Conservation (phyloP, 129 eudicot genomes). For the Chrysanthemum seticuspe region DNA sequence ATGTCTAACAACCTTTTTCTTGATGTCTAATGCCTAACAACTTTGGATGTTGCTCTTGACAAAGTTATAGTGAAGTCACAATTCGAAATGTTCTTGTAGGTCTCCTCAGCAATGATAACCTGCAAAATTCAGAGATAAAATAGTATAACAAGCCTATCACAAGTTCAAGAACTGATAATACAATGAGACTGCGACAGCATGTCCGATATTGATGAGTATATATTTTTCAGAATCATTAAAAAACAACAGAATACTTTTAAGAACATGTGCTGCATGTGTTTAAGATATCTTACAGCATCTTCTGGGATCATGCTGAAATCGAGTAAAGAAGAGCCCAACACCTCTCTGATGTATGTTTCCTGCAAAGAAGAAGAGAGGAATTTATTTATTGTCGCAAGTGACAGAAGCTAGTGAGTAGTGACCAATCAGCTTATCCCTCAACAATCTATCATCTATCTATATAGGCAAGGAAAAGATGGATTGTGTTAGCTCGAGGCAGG, state of each 20-base stretch:
- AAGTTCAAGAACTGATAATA: too few species aligned
- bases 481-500: too few species aligned
- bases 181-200: background rate
- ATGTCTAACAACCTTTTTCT: too few species aligned
- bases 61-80: slow-evolving; percentile 51
- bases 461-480: too few species aligned
- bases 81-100: slow-evolving; percentile 26
- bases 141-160: background rate
- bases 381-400: background rate
- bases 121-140: slow-evolving; percentile 19
- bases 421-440: background rate
- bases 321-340: slow-evolving; percentile 68
- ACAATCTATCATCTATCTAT: too few species aligned
- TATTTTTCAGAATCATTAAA: background rate
- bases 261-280: background rate
- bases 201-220: background rate
- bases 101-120: slow-evolving; percentile 65
- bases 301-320: slow-evolving; percentile 44
- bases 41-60: slow-evolving; percentile 50
- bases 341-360: slow-evolving; percentile 61
- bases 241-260: background rate
- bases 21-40: too few species aligned
- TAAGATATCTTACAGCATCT: slow-evolving; percentile 51
- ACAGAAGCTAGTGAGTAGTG: background rate
- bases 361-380: slow-evolving; percentile 24